Evolutionary conservation across 768 basidiomycete species (phyloP).

Genomic region (Amanita pseudoporphyria): DNA sequence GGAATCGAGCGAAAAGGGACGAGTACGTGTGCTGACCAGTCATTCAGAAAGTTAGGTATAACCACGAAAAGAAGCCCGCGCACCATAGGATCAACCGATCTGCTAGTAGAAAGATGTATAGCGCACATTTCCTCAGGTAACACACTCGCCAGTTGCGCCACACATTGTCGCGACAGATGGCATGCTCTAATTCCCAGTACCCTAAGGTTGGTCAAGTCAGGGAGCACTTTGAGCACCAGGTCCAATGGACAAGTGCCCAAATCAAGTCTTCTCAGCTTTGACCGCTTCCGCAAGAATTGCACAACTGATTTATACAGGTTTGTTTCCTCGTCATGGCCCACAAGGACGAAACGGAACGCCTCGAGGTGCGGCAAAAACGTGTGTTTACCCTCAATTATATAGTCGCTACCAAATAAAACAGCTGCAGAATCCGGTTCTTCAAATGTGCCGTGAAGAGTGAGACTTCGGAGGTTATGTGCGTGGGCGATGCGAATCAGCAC

Average conservation of each 20-base stretch:
- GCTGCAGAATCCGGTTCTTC: constrained; percentile 47
- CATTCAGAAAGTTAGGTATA: neutral
- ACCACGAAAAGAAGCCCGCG: constrained; percentile 12
- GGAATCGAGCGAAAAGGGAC: constrained; percentile 34
- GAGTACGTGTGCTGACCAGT: constrained; percentile 43
- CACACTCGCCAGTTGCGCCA: constrained; percentile 28
- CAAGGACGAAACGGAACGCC: constrained; percentile 52
- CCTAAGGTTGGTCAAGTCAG: constrained; percentile 39
- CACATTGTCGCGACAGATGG: constrained; percentile 30
- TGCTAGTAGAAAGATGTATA: constrained; percentile 39
- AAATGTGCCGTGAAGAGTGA: constrained; percentile 60
- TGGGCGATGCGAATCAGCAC: constrained; percentile 57
- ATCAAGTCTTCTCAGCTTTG: constrained; percentile 44
- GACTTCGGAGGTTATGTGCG: constrained; percentile 48
- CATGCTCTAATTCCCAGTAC: constrained; percentile 51
- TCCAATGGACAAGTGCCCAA: constrained; percentile 62
- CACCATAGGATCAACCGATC: constrained; percentile 43
- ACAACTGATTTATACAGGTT: constrained; percentile 43
- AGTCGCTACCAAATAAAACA: constrained; percentile 53
- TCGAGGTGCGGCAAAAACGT: constrained; percentile 55
- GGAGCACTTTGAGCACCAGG: constrained; percentile 39
- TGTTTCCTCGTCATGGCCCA: constrained; percentile 44
- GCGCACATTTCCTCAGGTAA: constrained; percentile 42
- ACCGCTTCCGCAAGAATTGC: constrained; percentile 40
- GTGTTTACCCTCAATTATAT: constrained; percentile 46